A percentile compares a stretch with the other conserved stretches of the same genome.
Evolutionary conservation across 805 yeast genomes (phyloP).

Genomic region (Candida krabiensis): DNA sequence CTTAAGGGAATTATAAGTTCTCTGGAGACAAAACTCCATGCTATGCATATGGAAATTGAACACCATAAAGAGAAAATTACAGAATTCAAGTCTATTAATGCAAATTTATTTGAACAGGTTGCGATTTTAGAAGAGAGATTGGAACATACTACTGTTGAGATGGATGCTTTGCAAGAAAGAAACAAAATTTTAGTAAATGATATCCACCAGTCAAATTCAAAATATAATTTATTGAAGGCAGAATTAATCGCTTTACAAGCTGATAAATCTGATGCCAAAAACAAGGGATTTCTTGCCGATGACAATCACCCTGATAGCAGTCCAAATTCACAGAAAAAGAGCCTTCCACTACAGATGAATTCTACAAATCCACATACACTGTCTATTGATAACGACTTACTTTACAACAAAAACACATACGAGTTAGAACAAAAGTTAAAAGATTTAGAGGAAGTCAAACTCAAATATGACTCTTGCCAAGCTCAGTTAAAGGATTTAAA

Average conservation of each 20-base stretch:
- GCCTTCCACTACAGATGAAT: slow-evolving; percentile 42
- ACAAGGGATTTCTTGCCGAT: not conserved
- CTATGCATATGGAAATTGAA: slow-evolving; percentile 30
- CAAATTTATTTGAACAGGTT: slow-evolving; percentile 22
- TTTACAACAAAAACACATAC: slow-evolving; percentile 25
- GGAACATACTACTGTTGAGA: slow-evolving; percentile 43
- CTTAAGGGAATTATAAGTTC: slow-evolving; percentile 37
- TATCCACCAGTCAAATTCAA: slow-evolving; percentile 13
- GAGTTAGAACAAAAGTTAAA: slow-evolving; percentile 8
- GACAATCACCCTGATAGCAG: not conserved
- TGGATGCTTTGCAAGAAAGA: slow-evolving; percentile 40
- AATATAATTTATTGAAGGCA: slow-evolving; percentile 22
- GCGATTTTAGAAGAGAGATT: slow-evolving; percentile 27
- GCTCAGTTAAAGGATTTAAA: slow-evolving; percentile 6
- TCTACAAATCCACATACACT: slow-evolving; percentile 34
- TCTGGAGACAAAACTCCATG: slow-evolving; percentile 47
- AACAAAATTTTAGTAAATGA: slow-evolving; percentile 12
- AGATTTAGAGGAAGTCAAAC: slow-evolving; percentile 21
- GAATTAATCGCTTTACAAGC: not conserved
- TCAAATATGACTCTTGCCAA: slow-evolving; percentile 1
- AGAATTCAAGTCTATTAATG: slow-evolving; percentile 31
- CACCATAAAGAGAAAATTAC: slow-evolving; percentile 26
- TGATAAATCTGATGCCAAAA: not conserved
- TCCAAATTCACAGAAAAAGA: slow-evolving; percentile 26
- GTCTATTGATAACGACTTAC: slow-evolving; percentile 28